Evolutionary conservation across 2,329 filamentous ascomycete genomes (phyloP).

Genomic region (Didymella sp.): DNA sequence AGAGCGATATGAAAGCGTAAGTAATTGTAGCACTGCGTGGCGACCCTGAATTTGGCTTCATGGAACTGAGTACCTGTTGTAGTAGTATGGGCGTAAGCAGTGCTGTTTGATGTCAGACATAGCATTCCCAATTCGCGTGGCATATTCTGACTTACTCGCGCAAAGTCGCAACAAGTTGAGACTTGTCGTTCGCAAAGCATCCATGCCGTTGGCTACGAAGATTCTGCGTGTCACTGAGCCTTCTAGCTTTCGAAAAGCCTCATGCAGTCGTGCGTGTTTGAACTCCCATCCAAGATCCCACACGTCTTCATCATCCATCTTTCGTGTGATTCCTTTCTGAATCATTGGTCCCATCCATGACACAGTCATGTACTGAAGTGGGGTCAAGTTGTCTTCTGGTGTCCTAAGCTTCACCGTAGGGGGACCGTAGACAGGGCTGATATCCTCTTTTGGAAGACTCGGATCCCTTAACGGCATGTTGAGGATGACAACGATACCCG

Average conservation of each 20-base stretch:
- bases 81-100: conserved; percentile 69
- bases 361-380: conserved; percentile 86
- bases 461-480: conserved; percentile 75
- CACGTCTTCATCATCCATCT: conserved; percentile 79
- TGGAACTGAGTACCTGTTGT: conserved; percentile 73
- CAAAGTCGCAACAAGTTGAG: conserved; percentile 70
- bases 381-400: conserved; percentile 78
- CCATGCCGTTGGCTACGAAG: conserved; percentile 77
- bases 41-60: conserved; percentile 63
- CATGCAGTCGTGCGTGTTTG: conserved; percentile 77
- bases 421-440: conserved; percentile 63
- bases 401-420: conserved; percentile 69
- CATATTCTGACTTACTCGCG: conserved; percentile 52
- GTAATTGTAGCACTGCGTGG: conserved; percentile 65
- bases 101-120: conserved; percentile 22
- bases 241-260: conserved; percentile 73
- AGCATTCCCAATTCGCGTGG: background rate
- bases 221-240: conserved; percentile 76
- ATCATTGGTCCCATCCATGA: conserved; percentile 84
- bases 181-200: conserved; percentile 71
- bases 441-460: conserved; percentile 59
- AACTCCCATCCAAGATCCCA: conserved; percentile 83
- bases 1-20: conserved; percentile 69
- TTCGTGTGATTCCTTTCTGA: conserved; percentile 65
- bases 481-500: conserved; percentile 63